Evolutionary conservation across 2,329 filamentous ascomycete species (phyloP).

Genomic region (Herpotrichia juniperi): DNA sequence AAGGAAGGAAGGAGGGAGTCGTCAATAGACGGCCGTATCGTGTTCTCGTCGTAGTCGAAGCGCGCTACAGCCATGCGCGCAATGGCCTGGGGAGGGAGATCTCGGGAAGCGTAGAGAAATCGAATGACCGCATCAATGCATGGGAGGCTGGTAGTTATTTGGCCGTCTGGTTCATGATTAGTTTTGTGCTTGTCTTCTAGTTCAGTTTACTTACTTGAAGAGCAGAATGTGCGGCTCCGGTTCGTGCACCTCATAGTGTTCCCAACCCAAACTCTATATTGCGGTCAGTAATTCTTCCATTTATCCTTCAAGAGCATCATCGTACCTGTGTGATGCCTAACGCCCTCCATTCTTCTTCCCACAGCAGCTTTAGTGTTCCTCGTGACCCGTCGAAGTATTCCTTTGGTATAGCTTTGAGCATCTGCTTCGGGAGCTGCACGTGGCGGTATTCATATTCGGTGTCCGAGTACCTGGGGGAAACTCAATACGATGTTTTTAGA

Average conservation of each 20-base stretch:
- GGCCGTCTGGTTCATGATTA: constrained; percentile 68
- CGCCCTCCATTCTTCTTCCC: constrained; percentile 98
- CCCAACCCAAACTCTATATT: constrained; percentile 90
- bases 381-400: constrained; percentile 90
- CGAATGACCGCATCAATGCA: constrained; percentile 35
- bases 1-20: constrained; percentile 31
- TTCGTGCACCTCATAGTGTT: constrained; percentile 99
- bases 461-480: constrained; percentile 79
- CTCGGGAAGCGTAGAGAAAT: constrained; percentile 9
- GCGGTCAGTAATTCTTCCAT: constrained; percentile 1
- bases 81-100: constrained; percentile 12
- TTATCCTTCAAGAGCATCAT: constrained; percentile 22
- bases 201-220: constrained; percentile 80
- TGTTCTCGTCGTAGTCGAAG: constrained; percentile 15
- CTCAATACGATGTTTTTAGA: constrained; percentile 24
- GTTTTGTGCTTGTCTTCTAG: constrained; percentile 56
- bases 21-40: constrained; percentile 21
- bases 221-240: constrained; percentile 97
- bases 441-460: constrained; percentile 95
- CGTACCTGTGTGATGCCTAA: constrained; percentile 94
- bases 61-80: constrained; percentile 13
- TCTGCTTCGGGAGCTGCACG: constrained; percentile 95
- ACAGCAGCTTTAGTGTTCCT: constrained; percentile 92
- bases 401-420: constrained; percentile 95
- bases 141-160: constrained; percentile 69